These are phyloP conservation scores for Mycena floridula DNA, from an alignment of 768 basidiomycete genomes.

Conservation along the genomic window DNA sequence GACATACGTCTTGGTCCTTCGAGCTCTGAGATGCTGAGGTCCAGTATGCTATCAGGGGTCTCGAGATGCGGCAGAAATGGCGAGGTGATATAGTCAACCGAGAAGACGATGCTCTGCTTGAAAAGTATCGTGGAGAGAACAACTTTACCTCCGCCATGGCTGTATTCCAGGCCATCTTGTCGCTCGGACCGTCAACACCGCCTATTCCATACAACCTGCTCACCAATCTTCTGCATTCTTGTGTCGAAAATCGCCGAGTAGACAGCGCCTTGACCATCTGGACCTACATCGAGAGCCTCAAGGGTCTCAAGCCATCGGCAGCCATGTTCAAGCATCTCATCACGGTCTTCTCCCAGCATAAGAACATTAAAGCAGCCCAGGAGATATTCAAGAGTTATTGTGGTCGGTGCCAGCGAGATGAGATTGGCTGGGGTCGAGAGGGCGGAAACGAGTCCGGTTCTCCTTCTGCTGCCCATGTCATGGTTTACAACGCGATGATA, in stretches of 20 bases:
- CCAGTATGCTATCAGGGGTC: conserved; percentile 30
- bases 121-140: conserved; percentile 39
- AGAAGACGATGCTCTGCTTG: conserved; percentile 6
- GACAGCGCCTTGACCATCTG: conserved; percentile 62
- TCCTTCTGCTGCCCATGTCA: conserved; percentile 20
- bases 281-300: conserved; percentile 48
- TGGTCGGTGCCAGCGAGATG: conserved; percentile 30
- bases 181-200: conserved; percentile 23
- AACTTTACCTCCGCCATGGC: conserved; percentile 68
- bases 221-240: conserved; percentile 52
- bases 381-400: conserved; percentile 61
- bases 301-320: conserved; percentile 25
- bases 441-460: conserved; percentile 6
- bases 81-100: too few species aligned
- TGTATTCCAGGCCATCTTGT: conserved; percentile 58
- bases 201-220: conserved; percentile 36
- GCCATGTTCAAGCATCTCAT: conserved; percentile 51
- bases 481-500: conserved; percentile 74
- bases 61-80: conserved; percentile 37
- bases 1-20: conserved; percentile 61
- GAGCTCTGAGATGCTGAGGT: conserved; percentile 66
- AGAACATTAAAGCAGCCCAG: conserved; percentile 42
- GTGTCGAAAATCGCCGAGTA: conserved; percentile 49
- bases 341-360: conserved; percentile 45
- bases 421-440: conserved; percentile 25